Conservation (phyloP, 2,329 filamentous ascomycete species). For the Trichoderma cornu-damae region DNA sequence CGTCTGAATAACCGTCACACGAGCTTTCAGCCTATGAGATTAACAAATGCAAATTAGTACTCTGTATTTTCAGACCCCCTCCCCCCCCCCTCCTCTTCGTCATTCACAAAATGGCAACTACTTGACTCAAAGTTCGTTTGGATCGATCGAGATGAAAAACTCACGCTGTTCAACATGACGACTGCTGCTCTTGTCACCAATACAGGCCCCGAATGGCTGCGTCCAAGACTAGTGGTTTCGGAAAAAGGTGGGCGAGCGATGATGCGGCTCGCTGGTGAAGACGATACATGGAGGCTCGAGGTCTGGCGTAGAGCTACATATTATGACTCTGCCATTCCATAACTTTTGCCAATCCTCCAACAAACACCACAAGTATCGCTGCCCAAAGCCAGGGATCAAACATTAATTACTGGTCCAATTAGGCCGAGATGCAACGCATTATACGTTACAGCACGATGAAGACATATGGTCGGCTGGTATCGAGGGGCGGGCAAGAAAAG, state of each 20-base stretch:
- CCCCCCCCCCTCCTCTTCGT: no score
- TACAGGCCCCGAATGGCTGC: not conserved
- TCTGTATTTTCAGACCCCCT: not conserved
- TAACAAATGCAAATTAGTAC: not conserved
- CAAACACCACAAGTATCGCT: slow-evolving; percentile 22
- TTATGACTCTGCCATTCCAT: slow-evolving; percentile 4
- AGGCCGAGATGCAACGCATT: slow-evolving; percentile 24
- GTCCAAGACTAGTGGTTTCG: not conserved
- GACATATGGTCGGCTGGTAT: not conserved
- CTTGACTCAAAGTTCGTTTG: no score
- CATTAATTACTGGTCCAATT: slow-evolving; percentile 21
- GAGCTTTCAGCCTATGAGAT: not conserved
- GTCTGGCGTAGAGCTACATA: slow-evolving; percentile 13
- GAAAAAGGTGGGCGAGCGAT: not conserved
- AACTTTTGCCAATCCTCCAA: not conserved
- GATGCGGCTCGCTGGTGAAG: not conserved
- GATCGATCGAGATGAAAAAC: not conserved
- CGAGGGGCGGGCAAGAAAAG: not conserved
- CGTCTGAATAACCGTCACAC: not conserved
- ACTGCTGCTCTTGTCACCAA: not conserved
- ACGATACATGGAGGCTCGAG: not conserved
- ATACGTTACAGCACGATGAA: not conserved
- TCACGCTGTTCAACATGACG: not conserved
- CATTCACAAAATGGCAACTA: no score
- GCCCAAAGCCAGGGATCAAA: slow-evolving; percentile 23